Evolutionary conservation across 805 yeast genomes (phyloP).

Genomic region (Metschnikowia aberdeeniae): DNA sequence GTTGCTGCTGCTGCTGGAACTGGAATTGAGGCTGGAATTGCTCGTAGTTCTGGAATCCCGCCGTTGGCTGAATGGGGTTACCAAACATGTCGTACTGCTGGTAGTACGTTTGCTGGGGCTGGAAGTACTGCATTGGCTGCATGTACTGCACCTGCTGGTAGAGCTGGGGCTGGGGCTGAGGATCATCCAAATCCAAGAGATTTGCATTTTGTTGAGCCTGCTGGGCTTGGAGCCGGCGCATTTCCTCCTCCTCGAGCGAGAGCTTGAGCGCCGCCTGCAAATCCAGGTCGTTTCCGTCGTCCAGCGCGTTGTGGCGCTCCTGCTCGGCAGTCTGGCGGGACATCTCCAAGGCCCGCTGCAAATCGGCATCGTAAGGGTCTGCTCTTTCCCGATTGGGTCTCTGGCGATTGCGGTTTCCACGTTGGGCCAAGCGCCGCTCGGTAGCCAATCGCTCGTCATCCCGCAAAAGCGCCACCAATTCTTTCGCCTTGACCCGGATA

Average conservation of each 20-base stretch:
- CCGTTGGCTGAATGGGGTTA: constrained; percentile 54
- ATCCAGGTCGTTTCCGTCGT: constrained; percentile 57
- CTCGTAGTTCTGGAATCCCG: constrained; percentile 46
- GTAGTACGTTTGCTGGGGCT: constrained; percentile 18
- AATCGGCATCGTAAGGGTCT: constrained; percentile 65
- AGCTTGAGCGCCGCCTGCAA: constrained; percentile 65
- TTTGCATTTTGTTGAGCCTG: constrained; percentile 35
- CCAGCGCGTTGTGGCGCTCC: constrained; percentile 52
- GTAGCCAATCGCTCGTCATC: constrained; percentile 77
- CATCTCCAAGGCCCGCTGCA: constrained; percentile 76
- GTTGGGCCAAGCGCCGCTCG: constrained; percentile 52
- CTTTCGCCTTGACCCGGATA: constrained; percentile 84
- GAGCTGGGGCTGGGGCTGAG: constrained; percentile 18
- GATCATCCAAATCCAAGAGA: constrained; percentile 51
- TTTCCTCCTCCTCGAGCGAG: constrained; percentile 73
- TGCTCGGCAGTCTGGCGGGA: constrained; percentile 80
- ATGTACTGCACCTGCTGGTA: constrained; percentile 14
- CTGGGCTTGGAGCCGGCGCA: constrained; percentile 43
- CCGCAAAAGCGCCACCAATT: constrained; percentile 69
- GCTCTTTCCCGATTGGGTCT: constrained; percentile 3
- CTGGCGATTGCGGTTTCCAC: background rate
- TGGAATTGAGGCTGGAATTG: constrained; percentile 25
- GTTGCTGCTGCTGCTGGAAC: constrained; percentile 24
- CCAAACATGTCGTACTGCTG: constrained; percentile 59
- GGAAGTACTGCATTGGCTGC: constrained; percentile 13